These are phyloP conservation scores for Camellia sinensis DNA, from an alignment of 148 eudicot genomes.

Conservation along the genomic window DNA sequence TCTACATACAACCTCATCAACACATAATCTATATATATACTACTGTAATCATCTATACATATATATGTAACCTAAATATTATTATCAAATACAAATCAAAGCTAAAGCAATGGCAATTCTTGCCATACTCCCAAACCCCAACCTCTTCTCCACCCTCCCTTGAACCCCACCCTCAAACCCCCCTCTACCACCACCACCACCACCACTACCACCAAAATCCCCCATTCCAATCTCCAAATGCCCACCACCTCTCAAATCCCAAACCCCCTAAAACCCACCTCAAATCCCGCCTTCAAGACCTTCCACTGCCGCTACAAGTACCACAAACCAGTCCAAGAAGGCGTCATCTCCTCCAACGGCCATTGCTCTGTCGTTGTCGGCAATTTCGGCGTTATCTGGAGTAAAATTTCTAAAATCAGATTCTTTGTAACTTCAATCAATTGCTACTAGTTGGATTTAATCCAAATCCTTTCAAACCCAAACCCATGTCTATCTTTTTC, in stretches of 20 bases:
- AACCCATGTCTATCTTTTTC: too few relatives aligned
- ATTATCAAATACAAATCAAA: too few relatives aligned
- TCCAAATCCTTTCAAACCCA: too few relatives aligned
- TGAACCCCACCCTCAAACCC: not conserved
- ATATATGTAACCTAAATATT: too few relatives aligned
- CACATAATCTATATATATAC: too few relatives aligned
- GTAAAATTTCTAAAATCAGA: too few relatives aligned
- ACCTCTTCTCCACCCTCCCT: constrained; percentile 2
- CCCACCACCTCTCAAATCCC: constrained; percentile 9
- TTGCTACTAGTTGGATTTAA: too few relatives aligned
- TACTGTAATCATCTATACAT: too few relatives aligned
- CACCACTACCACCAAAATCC: not conserved
- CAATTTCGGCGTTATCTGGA: not conserved
- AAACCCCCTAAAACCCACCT: not conserved
- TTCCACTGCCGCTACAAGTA: not conserved
- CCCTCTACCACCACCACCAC: not conserved
- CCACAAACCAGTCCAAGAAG: constrained; percentile 2
- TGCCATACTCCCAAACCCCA: not conserved
- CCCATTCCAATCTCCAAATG: constrained; percentile 3
- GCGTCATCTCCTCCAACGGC: constrained; percentile 5
- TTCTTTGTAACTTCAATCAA: too few relatives aligned
- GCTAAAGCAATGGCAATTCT: too few relatives aligned
- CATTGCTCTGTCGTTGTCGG: not conserved
- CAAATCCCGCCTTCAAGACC: not conserved
- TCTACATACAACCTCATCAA: too few relatives aligned